Conservation (phyloP, 805 yeast species). For the Pichia thaimueangensis region DNA sequence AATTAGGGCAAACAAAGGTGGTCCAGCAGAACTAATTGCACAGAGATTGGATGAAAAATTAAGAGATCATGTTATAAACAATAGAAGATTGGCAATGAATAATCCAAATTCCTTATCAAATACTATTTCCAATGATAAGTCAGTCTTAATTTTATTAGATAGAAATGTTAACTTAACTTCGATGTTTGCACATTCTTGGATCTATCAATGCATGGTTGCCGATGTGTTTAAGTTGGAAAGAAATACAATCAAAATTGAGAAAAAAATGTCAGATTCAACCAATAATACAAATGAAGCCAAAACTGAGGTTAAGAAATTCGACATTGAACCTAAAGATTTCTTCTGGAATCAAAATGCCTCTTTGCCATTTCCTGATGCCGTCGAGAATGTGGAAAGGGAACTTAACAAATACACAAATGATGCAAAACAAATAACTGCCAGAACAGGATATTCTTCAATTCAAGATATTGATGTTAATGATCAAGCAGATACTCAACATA, state of each 20-base stretch:
- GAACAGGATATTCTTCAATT: constrained; percentile 65
- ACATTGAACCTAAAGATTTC: constrained; percentile 87
- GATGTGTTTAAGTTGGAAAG: constrained; percentile 81
- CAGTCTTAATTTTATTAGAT: constrained; percentile 78
- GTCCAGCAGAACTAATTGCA: constrained; percentile 93
- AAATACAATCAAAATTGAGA: constrained; percentile 67
- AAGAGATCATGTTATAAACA: constrained; percentile 78
- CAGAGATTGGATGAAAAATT: constrained; percentile 76
- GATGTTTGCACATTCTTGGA: constrained; percentile 97
- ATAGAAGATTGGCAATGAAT: constrained; percentile 31
- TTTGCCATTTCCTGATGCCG: constrained; percentile 97
- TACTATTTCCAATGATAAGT: constrained; percentile 38
- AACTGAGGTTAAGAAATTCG: constrained; percentile 54
- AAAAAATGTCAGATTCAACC: constrained; percentile 17
- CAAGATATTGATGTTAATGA: constrained; percentile 67
- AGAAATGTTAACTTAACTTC: constrained; percentile 85
- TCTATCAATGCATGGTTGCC: constrained; percentile 91
- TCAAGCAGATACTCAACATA: constrained; percentile 52
- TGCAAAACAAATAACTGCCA: constrained; percentile 77
- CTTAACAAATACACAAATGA: constrained; percentile 76
- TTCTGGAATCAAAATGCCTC: constrained; percentile 85
- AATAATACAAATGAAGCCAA: constrained; percentile 29
- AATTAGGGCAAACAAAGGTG: constrained; percentile 84
- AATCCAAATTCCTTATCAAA: constrained; percentile 7
- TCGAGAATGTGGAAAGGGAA: constrained; percentile 88